phyloP scores from a whole-genome alignment of 2,329 filamentous ascomycete genomes.

The Magnaporthiopsis incrustans region DNA sequence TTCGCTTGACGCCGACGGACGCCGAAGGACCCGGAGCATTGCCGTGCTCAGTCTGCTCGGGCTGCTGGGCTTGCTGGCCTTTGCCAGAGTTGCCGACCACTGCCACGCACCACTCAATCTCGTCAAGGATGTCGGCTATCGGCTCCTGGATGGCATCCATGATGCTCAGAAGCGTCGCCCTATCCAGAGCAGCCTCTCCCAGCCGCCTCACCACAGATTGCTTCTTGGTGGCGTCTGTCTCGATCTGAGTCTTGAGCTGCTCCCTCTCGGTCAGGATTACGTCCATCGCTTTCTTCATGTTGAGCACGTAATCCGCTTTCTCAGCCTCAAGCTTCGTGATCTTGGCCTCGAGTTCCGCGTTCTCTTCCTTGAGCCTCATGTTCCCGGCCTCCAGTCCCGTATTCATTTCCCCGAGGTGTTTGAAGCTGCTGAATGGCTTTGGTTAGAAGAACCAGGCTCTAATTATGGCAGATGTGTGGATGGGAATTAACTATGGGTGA shows the following conservation, averaged over 20 bases:
- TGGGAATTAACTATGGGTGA: neutral
- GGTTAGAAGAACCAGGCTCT: neutral
- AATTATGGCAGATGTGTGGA: neutral
- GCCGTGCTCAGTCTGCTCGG: too few species aligned
- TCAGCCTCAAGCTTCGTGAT: neutral
- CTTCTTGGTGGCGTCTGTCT: neutral
- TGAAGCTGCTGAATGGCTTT: neutral
- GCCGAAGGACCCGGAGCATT: neutral
- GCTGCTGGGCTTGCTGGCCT: too few species aligned
- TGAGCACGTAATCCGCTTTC: neutral
- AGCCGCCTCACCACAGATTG: too few species aligned
- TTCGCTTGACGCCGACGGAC: neutral
- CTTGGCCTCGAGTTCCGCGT: neutral
- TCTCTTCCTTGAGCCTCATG: neutral
- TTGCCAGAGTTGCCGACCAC: too few species aligned
- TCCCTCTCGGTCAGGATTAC: neutral
- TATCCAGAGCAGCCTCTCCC: too few species aligned
- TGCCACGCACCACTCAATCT: too few species aligned
- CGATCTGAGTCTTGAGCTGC: neutral
- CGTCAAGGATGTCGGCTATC: too few species aligned
- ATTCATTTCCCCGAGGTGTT: neutral
- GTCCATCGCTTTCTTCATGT: neutral
- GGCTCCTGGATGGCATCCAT: too few species aligned
- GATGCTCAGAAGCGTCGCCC: too few species aligned
- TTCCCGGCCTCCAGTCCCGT: neutral